Evolutionary conservation across 371 early-diverging fungal genomes (phyloP).

Genomic region (Saksenaea oblongispora): DNA sequence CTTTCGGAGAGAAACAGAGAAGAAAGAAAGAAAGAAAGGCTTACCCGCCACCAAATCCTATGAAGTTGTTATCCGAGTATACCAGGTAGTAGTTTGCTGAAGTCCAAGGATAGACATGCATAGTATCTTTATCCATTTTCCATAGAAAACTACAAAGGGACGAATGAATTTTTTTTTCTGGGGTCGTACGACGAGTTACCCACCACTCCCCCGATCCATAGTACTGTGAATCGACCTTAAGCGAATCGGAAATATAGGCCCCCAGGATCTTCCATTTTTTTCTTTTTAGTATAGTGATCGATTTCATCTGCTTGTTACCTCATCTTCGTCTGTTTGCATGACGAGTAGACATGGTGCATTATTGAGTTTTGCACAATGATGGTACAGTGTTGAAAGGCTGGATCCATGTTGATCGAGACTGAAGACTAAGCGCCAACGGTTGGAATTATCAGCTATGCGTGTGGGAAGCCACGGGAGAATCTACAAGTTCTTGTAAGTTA

Average conservation of each 20-base stretch:
- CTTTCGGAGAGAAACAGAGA: background rate
- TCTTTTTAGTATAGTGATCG: background rate
- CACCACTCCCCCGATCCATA: slow-evolving; percentile 54
- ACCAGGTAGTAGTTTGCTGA: slow-evolving; percentile 33
- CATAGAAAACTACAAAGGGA: slow-evolving; percentile 30
- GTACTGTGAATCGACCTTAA: slow-evolving; percentile 24
- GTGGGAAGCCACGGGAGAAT: background rate
- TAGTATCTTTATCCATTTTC: slow-evolving; percentile 17
- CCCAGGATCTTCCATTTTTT: slow-evolving; percentile 30
- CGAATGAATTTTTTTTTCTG: background rate
- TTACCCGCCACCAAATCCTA: slow-evolving; percentile 39
- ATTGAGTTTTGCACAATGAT: slow-evolving; percentile 7
- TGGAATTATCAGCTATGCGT: background rate
- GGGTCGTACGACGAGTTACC: background rate
- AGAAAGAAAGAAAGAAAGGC: background rate
- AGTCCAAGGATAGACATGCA: slow-evolving; percentile 34
- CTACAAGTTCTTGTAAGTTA: background rate
- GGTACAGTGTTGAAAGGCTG: slow-evolving; percentile 35
- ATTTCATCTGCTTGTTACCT: background rate
- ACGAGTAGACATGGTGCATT: slow-evolving; percentile 35
- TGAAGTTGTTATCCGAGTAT: slow-evolving; percentile 28
- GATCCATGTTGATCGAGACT: slow-evolving; percentile 45
- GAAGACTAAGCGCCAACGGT: slow-evolving; percentile 33
- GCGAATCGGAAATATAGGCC: slow-evolving; percentile 38
- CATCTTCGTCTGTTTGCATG: slow-evolving; percentile 2